phyloP scores from a whole-genome alignment of 495 filamentous ascomycete genomes.

The Corynascus novoguineensis region DNA sequence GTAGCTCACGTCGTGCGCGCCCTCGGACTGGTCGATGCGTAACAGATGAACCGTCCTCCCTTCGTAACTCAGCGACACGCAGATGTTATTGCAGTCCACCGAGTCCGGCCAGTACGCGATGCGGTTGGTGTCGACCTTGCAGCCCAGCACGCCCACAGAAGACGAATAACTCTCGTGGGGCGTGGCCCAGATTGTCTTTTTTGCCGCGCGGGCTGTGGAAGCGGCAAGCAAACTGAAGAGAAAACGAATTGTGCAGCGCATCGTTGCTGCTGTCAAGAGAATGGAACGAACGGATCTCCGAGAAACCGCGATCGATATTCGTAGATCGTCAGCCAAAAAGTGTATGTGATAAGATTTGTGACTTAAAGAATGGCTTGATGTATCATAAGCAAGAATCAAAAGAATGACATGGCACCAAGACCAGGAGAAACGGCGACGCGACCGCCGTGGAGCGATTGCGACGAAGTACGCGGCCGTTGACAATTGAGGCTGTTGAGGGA shows the following conservation, averaged over 20 bases:
- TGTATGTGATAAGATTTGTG: not conserved
- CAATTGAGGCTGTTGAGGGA: constrained; percentile 2
- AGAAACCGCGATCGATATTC: constrained; percentile 8
- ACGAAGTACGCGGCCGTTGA: not conserved
- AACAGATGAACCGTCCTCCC: constrained; percentile 41
- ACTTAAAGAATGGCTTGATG: constrained; percentile 6
- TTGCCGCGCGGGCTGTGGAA: constrained; percentile 25
- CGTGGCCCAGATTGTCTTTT: constrained; percentile 42
- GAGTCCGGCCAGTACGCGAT: constrained; percentile 46
- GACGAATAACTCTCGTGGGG: constrained; percentile 48
- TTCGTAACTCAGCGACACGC: constrained; percentile 39
- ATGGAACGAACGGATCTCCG: constrained; percentile 5
- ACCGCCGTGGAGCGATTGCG: not conserved
- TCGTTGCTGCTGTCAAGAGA: constrained; percentile 6
- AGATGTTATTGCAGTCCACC: constrained; percentile 45
- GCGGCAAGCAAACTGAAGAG: constrained; percentile 5
- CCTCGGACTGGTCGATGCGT: constrained; percentile 43
- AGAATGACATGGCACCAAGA: constrained; percentile 19
- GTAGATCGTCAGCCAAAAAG: not conserved
- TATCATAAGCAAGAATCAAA: constrained; percentile 6
- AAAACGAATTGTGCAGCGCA: constrained; percentile 16
- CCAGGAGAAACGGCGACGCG: not conserved
- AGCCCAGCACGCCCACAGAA: constrained; percentile 46
- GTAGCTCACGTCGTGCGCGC: constrained; percentile 47
- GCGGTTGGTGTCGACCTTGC: constrained; percentile 45